These are phyloP conservation scores for Podosphaera xanthii DNA, from an alignment of 2,329 filamentous ascomycete genomes.

Conservation along the genomic window DNA sequence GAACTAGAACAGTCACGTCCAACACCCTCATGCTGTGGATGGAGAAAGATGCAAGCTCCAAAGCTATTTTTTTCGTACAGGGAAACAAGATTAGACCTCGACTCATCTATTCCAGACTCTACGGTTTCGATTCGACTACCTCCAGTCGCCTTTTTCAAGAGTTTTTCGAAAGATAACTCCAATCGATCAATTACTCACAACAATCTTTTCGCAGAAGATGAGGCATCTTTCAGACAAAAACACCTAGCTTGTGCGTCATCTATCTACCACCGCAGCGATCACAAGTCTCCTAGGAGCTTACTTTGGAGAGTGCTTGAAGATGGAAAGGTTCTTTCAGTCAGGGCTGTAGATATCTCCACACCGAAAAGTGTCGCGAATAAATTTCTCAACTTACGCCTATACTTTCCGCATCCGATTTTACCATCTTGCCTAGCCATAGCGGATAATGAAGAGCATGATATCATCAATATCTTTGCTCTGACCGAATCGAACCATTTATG, in stretches of 20 bases:
- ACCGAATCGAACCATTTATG: slow-evolving; percentile 62
- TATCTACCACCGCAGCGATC: slow-evolving; percentile 61
- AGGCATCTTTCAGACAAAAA: slow-evolving; percentile 47
- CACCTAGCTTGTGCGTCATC: slow-evolving; percentile 59
- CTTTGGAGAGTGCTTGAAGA: slow-evolving; percentile 78
- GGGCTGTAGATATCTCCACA: slow-evolving; percentile 59
- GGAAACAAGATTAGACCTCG: slow-evolving; percentile 67
- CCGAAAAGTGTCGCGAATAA: slow-evolving; percentile 42
- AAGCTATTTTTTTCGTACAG: slow-evolving; percentile 52
- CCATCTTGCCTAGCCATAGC: slow-evolving; percentile 62
- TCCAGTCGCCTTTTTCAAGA: slow-evolving; percentile 21
- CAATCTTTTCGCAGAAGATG: slow-evolving; percentile 33
- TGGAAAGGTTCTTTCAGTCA: slow-evolving; percentile 58
- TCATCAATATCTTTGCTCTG: slow-evolving; percentile 56
- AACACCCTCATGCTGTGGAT: slow-evolving; percentile 19
- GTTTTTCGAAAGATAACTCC: slow-evolving; percentile 18
- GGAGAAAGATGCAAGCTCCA: slow-evolving; percentile 43
- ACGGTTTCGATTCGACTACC: slow-evolving; percentile 49
- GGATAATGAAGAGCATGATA: slow-evolving; percentile 57
- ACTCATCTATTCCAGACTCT: slow-evolving; percentile 44
- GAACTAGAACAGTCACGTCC: too few relatives aligned
- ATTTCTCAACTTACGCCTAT: slow-evolving; percentile 48
- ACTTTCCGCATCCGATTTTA: slow-evolving; percentile 51
- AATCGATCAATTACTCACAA: slow-evolving; percentile 16
- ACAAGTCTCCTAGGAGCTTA: slow-evolving; percentile 60